phyloP scores from a whole-genome alignment of 2,329 filamentous ascomycete species.

The Claviceps fusiformis region DNA sequence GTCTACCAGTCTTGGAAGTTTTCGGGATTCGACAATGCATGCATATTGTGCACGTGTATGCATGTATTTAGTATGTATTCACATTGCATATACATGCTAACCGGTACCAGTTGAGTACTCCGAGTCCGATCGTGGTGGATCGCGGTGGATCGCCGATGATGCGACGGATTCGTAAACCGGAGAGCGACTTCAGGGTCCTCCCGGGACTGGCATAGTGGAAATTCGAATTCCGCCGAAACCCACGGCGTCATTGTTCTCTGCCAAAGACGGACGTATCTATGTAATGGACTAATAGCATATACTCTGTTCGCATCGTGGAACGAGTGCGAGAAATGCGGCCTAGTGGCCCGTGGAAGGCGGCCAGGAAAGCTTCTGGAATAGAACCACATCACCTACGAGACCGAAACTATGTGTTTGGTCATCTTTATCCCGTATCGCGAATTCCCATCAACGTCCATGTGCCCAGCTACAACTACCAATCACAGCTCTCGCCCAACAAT shows the following conservation, averaged over 20 bases:
- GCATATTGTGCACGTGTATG: too few species aligned
- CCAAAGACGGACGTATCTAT: not conserved
- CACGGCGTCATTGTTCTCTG: not conserved
- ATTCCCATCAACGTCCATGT: not conserved
- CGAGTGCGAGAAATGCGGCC: not conserved
- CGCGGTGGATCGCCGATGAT: not conserved
- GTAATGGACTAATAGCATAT: not conserved
- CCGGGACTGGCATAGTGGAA: not conserved
- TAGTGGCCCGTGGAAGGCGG: not conserved
- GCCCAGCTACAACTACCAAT: conserved; percentile 36
- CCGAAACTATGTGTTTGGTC: not conserved
- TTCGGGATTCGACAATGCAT: too few species aligned
- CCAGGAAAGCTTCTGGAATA: not conserved
- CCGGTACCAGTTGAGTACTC: not conserved
- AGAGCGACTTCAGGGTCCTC: not conserved
- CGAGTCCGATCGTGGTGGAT: not conserved
- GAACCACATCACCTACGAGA: not conserved
- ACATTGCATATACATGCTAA: too few species aligned
- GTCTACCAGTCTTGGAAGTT: too few species aligned
- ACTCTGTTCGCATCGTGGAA: not conserved
- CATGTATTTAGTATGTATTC: too few species aligned
- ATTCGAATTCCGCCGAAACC: not conserved
- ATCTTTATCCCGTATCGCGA: not conserved
- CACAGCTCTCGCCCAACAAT: conserved; percentile 46
- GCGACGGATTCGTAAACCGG: not conserved